phyloP scores from a whole-genome alignment of 805 yeast species.

The Lipomyces starkeyi region DNA sequence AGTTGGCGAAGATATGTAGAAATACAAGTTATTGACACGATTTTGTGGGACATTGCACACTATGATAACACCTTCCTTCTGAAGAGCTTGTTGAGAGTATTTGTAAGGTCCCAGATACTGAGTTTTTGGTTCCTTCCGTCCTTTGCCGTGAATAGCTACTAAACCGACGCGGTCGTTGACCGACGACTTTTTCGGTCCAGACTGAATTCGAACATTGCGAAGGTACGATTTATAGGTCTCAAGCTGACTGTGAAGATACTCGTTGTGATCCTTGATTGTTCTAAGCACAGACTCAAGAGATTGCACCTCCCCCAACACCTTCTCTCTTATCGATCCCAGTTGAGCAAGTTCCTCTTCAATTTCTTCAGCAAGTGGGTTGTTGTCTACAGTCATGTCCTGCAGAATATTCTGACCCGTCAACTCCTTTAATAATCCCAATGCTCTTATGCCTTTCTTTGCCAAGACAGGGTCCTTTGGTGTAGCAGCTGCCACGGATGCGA shows the following conservation, averaged over 20 bases:
- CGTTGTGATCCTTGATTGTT: conserved; percentile 47
- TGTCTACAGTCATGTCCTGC: conserved; percentile 21
- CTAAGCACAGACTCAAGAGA: conserved; percentile 45
- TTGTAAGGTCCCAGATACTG: conserved; percentile 39
- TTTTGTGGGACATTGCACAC: conserved; percentile 42
- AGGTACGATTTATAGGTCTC: conserved; percentile 48
- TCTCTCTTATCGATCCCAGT: conserved; percentile 45
- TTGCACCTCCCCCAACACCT: conserved; percentile 44
- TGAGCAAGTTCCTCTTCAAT: conserved; percentile 47
- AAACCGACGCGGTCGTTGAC: conserved; percentile 32
- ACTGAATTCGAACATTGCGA: conserved; percentile 46
- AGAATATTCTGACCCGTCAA: conserved; percentile 29
- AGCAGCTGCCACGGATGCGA: conserved; percentile 46
- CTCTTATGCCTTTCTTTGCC: conserved; percentile 46
- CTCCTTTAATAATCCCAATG: conserved; percentile 43
- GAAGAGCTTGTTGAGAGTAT: conserved; percentile 41
- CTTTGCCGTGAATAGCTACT: conserved; percentile 21
- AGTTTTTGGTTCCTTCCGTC: conserved; percentile 24
- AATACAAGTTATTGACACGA: conserved; percentile 37
- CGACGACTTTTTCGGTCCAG: conserved; percentile 42
- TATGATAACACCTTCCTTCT: conserved; percentile 42
- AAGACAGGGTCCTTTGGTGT: conserved; percentile 41
- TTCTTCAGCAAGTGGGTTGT: conserved; percentile 43
- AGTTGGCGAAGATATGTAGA: conserved; percentile 43
- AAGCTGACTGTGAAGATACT: conserved; percentile 46